These are phyloP conservation scores for bread wheat (Triticum aestivum) DNA, from an alignment of 176 grass and related monocot species.

Conservation along the genomic window DNA sequence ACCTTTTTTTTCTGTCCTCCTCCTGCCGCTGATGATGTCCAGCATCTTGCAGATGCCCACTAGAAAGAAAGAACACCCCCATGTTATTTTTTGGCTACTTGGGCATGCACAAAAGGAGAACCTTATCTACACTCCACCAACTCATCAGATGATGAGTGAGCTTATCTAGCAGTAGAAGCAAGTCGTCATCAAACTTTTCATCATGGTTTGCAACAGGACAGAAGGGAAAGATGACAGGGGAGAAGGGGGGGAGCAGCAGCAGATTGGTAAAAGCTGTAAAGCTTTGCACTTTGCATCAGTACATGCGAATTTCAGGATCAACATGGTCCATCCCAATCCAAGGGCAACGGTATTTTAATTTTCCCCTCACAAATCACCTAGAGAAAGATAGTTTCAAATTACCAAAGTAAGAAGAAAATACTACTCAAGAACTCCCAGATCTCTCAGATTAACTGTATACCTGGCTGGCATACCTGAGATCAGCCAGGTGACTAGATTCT, in stretches of 20 bases:
- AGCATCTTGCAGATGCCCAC: constrained; percentile 47
- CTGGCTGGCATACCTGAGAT: background rate
- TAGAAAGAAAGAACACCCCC: background rate
- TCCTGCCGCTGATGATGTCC: constrained; percentile 43
- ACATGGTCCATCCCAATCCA: constrained; percentile 17
- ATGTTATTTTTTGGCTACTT: constrained; percentile 7
- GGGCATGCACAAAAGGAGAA: constrained; percentile 32
- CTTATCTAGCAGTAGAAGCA: constrained; percentile 5
- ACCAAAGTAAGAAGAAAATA: background rate
- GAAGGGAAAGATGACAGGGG: constrained; percentile 23
- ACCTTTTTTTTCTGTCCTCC: constrained; percentile 15
- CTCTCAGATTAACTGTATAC: constrained; percentile 16
- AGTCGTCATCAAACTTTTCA: constrained; percentile 38
- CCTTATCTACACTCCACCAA: constrained; percentile 38
- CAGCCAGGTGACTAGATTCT: too few relatives aligned
- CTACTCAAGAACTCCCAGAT: constrained; percentile 23
- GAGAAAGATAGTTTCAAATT: background rate
- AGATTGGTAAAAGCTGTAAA: constrained; percentile 49
- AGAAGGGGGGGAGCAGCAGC: background rate
- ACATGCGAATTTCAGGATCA: constrained; percentile 31
- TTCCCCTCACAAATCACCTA: background rate
- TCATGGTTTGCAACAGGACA: constrained; percentile 39
- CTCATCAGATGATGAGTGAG: constrained; percentile 17
- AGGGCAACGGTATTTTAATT: constrained; percentile 2
- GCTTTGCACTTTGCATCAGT: constrained; percentile 39